Conservation (phyloP, 352 stramenopile genomes). For the Globisporangium splendens region DNA sequence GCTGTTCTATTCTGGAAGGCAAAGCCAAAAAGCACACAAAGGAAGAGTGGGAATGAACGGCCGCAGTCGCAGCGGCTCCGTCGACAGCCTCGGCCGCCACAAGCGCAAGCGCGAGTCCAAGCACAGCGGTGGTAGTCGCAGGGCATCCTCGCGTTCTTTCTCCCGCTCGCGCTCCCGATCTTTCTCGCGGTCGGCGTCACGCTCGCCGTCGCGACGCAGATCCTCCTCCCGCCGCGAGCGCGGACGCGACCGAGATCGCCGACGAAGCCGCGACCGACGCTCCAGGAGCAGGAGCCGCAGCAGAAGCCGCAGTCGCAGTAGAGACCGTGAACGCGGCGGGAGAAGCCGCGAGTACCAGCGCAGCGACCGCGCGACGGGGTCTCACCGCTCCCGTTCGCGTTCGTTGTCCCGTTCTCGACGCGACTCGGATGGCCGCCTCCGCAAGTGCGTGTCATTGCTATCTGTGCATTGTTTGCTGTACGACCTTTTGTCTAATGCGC, state of each 20-base stretch:
- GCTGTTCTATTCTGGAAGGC: too few relatives aligned
- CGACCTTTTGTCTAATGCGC: neutral
- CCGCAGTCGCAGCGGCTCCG: slow-evolving; percentile 52
- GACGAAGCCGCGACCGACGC: slow-evolving; percentile 21
- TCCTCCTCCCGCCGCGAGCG: slow-evolving; percentile 1
- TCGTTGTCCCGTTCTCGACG: slow-evolving; percentile 16
- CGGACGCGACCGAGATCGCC: slow-evolving; percentile 5
- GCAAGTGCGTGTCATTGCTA: slow-evolving; percentile 3
- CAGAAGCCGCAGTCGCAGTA: slow-evolving; percentile 25
- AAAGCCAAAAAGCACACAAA: too few relatives aligned
- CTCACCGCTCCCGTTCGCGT: slow-evolving; percentile 16
- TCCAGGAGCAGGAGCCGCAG: slow-evolving; percentile 12
- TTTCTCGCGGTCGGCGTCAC: slow-evolving; percentile 26
- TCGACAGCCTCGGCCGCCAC: slow-evolving; percentile 57
- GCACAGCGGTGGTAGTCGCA: slow-evolving; percentile 9
- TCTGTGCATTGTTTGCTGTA: neutral
- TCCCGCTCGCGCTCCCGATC: slow-evolving; percentile 16
- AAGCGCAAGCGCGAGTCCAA: slow-evolving; percentile 15
- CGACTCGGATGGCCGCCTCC: slow-evolving; percentile 6
- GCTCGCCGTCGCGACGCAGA: slow-evolving; percentile 20
- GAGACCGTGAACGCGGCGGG: slow-evolving; percentile 8
- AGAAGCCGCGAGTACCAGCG: slow-evolving; percentile 20
- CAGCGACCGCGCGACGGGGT: slow-evolving; percentile 9
- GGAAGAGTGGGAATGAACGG: slow-evolving; percentile 2
- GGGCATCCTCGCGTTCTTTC: slow-evolving; percentile 22